phyloP scores from a whole-genome alignment of 1,284 basidiomycete species.

The Pseudozyma sp. region DNA sequence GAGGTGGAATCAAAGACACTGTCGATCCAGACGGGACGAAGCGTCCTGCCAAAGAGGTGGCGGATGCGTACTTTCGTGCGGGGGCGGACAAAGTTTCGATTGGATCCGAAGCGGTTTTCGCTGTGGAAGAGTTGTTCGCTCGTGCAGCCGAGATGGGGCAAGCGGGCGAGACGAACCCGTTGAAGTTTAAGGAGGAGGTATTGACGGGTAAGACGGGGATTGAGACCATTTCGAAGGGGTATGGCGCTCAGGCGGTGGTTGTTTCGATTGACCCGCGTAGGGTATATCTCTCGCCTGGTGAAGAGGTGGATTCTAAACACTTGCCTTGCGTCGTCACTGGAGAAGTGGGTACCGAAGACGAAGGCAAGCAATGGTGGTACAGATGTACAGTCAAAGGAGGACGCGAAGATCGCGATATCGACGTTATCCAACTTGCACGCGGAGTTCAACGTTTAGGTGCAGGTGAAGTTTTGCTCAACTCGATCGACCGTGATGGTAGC shows the following conservation, averaged over 20 bases:
- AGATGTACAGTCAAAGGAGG: constrained; percentile 97
- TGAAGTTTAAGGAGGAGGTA: constrained; percentile 60
- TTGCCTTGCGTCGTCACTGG: constrained; percentile 52
- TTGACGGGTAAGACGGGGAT: constrained; percentile 78
- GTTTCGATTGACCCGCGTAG: constrained; percentile 95
- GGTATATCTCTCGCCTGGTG: constrained; percentile 80
- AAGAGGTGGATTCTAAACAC: constrained; percentile 71
- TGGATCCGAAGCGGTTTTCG: constrained; percentile 92
- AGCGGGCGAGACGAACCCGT: constrained; percentile 56
- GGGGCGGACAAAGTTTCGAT: constrained; percentile 98
- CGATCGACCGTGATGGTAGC: constrained; percentile 95
- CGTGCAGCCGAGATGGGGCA: constrained; percentile 80
- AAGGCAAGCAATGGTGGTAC: constrained; percentile 90
- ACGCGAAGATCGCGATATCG: constrained; percentile 86
- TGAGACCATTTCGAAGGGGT: constrained; percentile 88
- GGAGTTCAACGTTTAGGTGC: constrained; percentile 91
- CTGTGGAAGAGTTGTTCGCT: constrained; percentile 81
- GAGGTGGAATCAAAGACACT: constrained; percentile 96
- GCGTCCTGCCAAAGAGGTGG: constrained; percentile 89
- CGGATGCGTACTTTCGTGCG: constrained; percentile 93
- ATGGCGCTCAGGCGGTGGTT: constrained; percentile 97
- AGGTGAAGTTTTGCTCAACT: constrained; percentile 94
- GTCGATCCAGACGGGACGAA: constrained; percentile 93
- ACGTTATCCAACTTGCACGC: constrained; percentile 88
- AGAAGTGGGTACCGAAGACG: constrained; percentile 72